Percentiles rank a stretch among this genome's conserved stretches.
Conservation (phyloP, 108 stramenopile species). For the Pseudonitzschia multistriata region DNA sequence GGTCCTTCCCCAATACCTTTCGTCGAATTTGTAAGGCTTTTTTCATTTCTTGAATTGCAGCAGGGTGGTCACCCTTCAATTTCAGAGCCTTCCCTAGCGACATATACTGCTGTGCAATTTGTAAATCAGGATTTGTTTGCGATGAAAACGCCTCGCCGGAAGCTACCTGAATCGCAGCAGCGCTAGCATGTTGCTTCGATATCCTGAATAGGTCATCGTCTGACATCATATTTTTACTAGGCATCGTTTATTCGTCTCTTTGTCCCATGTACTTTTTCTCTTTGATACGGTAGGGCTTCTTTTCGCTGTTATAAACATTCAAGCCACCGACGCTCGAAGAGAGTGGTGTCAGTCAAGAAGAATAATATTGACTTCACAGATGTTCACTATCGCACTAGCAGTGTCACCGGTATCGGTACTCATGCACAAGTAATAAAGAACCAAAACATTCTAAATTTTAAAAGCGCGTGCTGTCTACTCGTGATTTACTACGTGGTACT, state of each 20-base stretch:
- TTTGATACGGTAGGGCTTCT: too few relatives aligned
- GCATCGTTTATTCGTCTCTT: neutral
- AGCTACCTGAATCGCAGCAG: conserved; percentile 21
- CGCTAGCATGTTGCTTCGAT: conserved; percentile 25
- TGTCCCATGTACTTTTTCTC: neutral
- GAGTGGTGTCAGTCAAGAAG: too few relatives aligned
- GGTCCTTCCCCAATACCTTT: conserved; percentile 29
- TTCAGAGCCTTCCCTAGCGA: conserved; percentile 40
- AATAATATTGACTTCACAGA: too few relatives aligned
- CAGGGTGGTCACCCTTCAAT: conserved; percentile 29
- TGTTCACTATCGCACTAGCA: too few relatives aligned
- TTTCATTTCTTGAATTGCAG: conserved; percentile 36
- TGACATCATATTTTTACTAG: conserved; percentile 10
- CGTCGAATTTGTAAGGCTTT: conserved; percentile 38
- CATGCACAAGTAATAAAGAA: too few relatives aligned
- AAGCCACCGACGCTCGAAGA: too few relatives aligned
- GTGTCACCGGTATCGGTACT: too few relatives aligned
- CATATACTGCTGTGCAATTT: conserved; percentile 41
- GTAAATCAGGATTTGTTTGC: conserved; percentile 17
- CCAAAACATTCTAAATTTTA: too few relatives aligned
- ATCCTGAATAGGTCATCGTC: conserved; percentile 23
- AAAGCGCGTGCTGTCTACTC: too few relatives aligned
- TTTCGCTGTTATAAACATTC: too few relatives aligned
- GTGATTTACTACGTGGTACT: too few relatives aligned
- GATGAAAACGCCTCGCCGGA: neutral